Base-by-base conservation (phyloP, 768 basidiomycete species). In the Russula virescens region DNA sequence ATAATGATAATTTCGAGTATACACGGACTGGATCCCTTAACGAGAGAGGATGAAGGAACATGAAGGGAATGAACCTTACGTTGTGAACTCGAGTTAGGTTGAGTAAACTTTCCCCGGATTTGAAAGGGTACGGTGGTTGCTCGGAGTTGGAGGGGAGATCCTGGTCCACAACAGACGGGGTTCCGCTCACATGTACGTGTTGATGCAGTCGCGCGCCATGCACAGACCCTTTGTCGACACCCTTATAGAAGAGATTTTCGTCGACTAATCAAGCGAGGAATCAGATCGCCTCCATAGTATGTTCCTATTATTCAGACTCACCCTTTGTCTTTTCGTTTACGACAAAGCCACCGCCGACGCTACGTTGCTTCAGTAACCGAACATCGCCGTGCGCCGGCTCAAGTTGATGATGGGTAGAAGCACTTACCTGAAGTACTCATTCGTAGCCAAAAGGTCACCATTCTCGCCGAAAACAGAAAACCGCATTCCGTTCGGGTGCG, bases 311-410 rank as follows among this genome's bases (percentile, higher is more conserved):
- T 53, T 28, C 42, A 4, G 26, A 65, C 69, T 61, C 67, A 87
- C 90, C 86, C 79, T 94, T 88, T 1, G 94, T 97, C 72, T 93
- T 90, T 45, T 94, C 91, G 69, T 97, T 97, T 26, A 97, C 93
- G 3, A 96, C 94, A 71, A 96, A 97, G 2, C 94, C 94, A 48
- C 94, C 94, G 2, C 94, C 93, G 53, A 97, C 93, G 58, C 89
- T 85, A 55, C 18, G 48, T 46, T 23, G 19, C 25, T 49, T 45
- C 18, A 48, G 34, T 48, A 47, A 42, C 16, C 21, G 42, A 23
- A 26, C 45, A 21, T 45, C 21, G 18, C 31, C 18, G 31, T 19
- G 26, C 25, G 52, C 47, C 26, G 21, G 40, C 31, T 43, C 7
- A 9, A 38, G 13, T 38, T 42, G 10, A 21, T 40, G 46, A n/a